phyloP scores from a whole-genome alignment of 2,329 filamentous ascomycete genomes.

The Hypoxylon sp. region DNA sequence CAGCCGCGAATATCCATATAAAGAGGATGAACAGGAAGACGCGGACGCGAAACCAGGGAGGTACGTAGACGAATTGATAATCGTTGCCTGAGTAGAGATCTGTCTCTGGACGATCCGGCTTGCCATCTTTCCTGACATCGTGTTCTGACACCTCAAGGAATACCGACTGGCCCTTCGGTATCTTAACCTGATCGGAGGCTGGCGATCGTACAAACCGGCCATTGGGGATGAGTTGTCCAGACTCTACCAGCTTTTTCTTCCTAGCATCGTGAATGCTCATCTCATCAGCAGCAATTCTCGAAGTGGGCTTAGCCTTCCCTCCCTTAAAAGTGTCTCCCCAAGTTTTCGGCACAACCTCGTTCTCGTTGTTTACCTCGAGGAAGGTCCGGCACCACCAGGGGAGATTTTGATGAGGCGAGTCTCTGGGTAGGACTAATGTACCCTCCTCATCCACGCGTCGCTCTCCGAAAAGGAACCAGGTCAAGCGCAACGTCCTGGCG shows the following conservation, averaged over 20 bases:
- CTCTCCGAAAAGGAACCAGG: slow-evolving; percentile 93
- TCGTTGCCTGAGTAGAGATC: slow-evolving; percentile 68
- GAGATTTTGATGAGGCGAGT: slow-evolving; percentile 50
- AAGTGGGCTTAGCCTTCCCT: slow-evolving; percentile 59
- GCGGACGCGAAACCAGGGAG: slow-evolving; percentile 83
- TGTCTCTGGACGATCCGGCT: slow-evolving; percentile 65
- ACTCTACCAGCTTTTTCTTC: slow-evolving; percentile 61
- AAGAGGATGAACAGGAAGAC: slow-evolving; percentile 88
- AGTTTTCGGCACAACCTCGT: slow-evolving; percentile 64
- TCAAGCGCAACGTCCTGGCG: slow-evolving; percentile 82
- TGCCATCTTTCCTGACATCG: slow-evolving; percentile 73
- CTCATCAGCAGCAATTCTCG: slow-evolving; percentile 54
- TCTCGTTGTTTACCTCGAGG: slow-evolving; percentile 59
- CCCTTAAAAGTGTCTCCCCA: slow-evolving; percentile 69
- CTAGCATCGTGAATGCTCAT: slow-evolving; percentile 54
- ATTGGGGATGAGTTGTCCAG: slow-evolving; percentile 71
- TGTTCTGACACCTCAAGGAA: slow-evolving; percentile 81
- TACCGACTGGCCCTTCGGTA: slow-evolving; percentile 84
- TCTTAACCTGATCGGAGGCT: slow-evolving; percentile 93
- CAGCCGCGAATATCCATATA: slow-evolving; percentile 93
- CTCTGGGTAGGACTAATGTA: slow-evolving; percentile 61
- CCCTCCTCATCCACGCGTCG: slow-evolving; percentile 86
- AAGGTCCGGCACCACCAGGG: slow-evolving; percentile 60
- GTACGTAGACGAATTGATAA: slow-evolving; percentile 82
- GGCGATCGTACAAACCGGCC: slow-evolving; percentile 92